Percentiles rank a stretch among this genome's conserved stretches.
Conservation (phyloP, 257 asterid species). For the Cordia subcordata region DNA sequence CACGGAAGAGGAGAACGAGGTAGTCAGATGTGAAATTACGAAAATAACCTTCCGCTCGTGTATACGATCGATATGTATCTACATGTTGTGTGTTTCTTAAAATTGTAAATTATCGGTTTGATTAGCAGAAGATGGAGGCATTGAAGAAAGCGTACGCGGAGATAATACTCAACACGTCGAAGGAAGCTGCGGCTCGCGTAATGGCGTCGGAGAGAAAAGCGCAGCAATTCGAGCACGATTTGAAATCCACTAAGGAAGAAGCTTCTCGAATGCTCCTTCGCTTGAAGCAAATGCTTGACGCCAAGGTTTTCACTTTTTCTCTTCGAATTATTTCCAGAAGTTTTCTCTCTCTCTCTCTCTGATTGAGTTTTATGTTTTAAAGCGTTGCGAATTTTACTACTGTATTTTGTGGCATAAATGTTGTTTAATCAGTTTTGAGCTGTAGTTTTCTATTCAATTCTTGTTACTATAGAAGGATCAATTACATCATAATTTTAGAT, state of each 20-base stretch:
- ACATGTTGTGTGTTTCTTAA: too few relatives aligned
- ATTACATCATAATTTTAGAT: too few relatives aligned
- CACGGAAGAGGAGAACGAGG: not conserved
- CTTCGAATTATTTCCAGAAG: not conserved
- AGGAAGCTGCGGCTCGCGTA: conserved; percentile 78
- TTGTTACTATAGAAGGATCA: too few relatives aligned
- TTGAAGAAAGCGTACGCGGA: conserved; percentile 64
- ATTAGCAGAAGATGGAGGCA: conserved; percentile 41
- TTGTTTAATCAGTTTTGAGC: too few relatives aligned
- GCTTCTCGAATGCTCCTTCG: conserved; percentile 56
- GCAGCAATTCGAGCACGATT: conserved; percentile 42
- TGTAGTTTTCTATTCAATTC: too few relatives aligned
- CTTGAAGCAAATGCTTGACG: conserved; percentile 52
- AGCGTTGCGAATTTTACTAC: not conserved
- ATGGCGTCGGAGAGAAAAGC: conserved; percentile 56
- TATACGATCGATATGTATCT: not conserved
- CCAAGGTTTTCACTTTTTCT: conserved; percentile 34
- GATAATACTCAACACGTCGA: conserved; percentile 63
- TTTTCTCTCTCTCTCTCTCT: too few relatives aligned
- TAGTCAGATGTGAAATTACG: not conserved
- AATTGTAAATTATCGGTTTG: too few relatives aligned
- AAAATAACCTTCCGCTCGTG: not conserved
- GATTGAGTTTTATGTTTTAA: not conserved
- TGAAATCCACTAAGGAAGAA: conserved; percentile 45
- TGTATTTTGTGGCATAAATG: not conserved